Base-by-base conservation (phyloP, 768 basidiomycete genomes). In the Pleurotus sapidus region DNA sequence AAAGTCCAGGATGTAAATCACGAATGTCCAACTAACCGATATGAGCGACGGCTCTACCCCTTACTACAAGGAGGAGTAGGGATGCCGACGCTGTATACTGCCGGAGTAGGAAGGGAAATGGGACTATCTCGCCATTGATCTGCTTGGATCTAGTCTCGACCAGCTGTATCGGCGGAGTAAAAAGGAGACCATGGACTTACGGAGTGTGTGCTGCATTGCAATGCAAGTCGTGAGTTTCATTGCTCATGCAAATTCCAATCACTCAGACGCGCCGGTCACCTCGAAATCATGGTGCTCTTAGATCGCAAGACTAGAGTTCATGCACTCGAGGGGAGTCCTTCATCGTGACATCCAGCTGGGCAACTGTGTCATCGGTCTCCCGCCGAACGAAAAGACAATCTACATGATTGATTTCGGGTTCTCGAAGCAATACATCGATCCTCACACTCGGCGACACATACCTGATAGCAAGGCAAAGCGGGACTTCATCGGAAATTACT, bases 391-490 rank as follows among this genome's bases (percentile, higher is more conserved):
- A 12, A 76, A 76, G 51, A 77, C 71, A 38, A 75, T 92, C 60
- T 91, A 90, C 64, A 87, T 91, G 88, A 92, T 92, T 63, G 90
- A 92, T 68, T 91, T 92, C 66, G 89, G 89, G 12, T 92, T 92
- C 68, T 89, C 89, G 15, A 91, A 91, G 64, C 79, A 79, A 30
- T 92, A 88, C 60, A 83, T 91, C 60, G 87, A 92, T 69, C 78
- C 80, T 18, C 60, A 67, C 46, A 89, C 87, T 3, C 77, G 71
- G 43, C 78, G 80, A n/a, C 89, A 92, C 63, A 88, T 92, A 57
- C 82, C 84, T 15, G 86, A 91, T 57, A 85, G 84, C 63, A 83
- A 78, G 53, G 71, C 70, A 27, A 85, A 84, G 65, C 82, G 88
- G 42, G 86, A 89, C 63, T 91, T 92, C 61, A 84, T 91, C 53